These are phyloP conservation scores for Linnemannia schmuckeri DNA, from an alignment of 192 early-diverging fungal species.

Conservation along the genomic window DNA sequence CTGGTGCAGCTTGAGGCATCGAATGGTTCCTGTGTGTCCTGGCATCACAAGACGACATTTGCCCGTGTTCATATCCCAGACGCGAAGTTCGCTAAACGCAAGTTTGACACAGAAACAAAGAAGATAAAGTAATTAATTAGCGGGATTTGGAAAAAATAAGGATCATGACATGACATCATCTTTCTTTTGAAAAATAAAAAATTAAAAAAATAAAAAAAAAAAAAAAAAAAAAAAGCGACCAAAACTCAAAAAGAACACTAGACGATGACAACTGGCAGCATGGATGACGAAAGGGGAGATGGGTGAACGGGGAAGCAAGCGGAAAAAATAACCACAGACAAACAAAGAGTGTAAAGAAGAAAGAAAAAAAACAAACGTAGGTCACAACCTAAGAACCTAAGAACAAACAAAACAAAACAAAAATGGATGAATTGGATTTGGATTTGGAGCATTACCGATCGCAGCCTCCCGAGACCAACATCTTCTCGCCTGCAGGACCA, in stretches of 20 bases:
- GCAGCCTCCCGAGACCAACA: conserved; percentile 94
- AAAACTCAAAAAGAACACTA: conserved; percentile 8
- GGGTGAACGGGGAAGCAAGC: neutral
- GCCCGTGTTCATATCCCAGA: conserved; percentile 95
- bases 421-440: neutral
- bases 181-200: neutral
- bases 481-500: conserved; percentile 64
- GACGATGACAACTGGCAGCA: conserved; percentile 11
- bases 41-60: conserved; percentile 89
- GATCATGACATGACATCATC: neutral
- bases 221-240: conserved; percentile 11
- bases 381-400: conserved; percentile 8
- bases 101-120: neutral
- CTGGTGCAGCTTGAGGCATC: conserved; percentile 86
- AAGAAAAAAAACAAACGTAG: neutral
- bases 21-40: conserved; percentile 97
- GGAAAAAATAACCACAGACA: neutral
- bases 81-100: conserved; percentile 78
- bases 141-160: neutral
- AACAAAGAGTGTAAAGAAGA: neutral
- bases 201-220: conserved; percentile 15
- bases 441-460: conserved; percentile 76
- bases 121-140: neutral
- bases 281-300: neutral
- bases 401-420: conserved; percentile 4